Conservation (phyloP, 2,329 filamentous ascomycete species). For the Massarina eburnea region DNA sequence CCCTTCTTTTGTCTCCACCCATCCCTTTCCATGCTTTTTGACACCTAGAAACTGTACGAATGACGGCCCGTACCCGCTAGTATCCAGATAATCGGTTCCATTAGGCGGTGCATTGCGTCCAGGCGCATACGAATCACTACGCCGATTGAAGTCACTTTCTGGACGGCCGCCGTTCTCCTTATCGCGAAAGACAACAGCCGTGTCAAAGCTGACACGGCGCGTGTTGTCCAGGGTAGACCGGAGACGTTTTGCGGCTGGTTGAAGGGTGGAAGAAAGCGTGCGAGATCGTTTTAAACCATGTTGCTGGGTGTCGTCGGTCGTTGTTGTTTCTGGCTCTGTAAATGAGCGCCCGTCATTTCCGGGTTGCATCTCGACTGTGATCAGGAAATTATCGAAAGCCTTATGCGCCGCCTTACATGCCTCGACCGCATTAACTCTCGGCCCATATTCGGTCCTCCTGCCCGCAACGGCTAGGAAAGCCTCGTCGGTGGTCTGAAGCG, state of each 20-base stretch:
- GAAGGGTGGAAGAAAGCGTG: not conserved
- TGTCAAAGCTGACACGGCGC: constrained; percentile 10
- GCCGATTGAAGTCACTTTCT: constrained; percentile 11
- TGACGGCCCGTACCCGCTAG: constrained; percentile 22
- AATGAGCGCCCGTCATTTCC: not conserved
- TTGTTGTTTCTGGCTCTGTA: not conserved
- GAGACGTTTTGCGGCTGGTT: not conserved
- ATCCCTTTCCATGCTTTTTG: constrained; percentile 20
- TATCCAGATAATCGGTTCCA: constrained; percentile 29
- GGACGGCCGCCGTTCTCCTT: constrained; percentile 6
- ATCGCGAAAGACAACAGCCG: constrained; percentile 5
- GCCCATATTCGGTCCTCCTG: constrained; percentile 14
- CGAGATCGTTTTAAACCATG: constrained; percentile 3
- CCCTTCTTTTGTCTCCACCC: constrained; percentile 18
- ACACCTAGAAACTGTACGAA: constrained; percentile 27
- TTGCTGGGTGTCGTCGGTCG: not conserved
- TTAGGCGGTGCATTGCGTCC: constrained; percentile 30
- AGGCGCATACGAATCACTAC: constrained; percentile 21
- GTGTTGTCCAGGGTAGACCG: not conserved
- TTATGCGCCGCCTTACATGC: constrained; percentile 17
- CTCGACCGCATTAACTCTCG: constrained; percentile 15
- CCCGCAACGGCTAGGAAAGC: constrained; percentile 12
- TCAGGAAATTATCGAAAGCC: constrained; percentile 29
- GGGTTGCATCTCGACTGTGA: constrained; percentile 18
- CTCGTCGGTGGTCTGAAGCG: constrained; percentile 14